Base-by-base conservation (phyloP, 768 basidiomycete genomes). In the Boletus sp. region DNA sequence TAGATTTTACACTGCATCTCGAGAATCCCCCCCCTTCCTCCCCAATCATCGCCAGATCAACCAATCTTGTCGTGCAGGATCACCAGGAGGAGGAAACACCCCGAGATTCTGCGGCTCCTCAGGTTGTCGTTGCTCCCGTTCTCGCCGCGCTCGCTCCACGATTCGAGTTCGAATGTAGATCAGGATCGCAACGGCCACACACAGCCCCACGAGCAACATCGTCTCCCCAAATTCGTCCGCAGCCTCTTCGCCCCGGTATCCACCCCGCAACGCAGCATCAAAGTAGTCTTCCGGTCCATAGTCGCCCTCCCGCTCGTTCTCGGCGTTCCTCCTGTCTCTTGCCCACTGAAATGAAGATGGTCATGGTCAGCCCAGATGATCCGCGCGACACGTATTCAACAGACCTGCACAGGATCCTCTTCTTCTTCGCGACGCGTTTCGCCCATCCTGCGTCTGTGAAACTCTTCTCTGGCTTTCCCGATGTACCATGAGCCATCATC, bases 251-350 rank as follows among this genome's bases (percentile, higher is more conserved):
- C 83, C 85, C 14, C 84, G 80, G 49, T 80, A 74, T 5, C 81
- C 79, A 14, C 83, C 82, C 24, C 86, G 80, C 60, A 84, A 56
- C 5, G 83, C 80, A 3, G 78, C 87, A 30, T 92, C 90, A 62
- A 86, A 88, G 71, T 92, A 91, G 65, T 92, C 92, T 47, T 94
- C 92, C 0, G 90, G 86, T 8, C 86, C 87, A 60, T 85, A 85
- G 56, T 92, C 91, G 49, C 79, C 77, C 30, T 91, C 88, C 28
- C 84, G 82, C 30, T 89, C 89, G 54, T 81, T 81, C 58, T 90
- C 90, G 3, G 83, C 84, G 50, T 83, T 83, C 60, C 87, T 78
- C 45, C 87, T 81, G 10, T 90, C 87, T 55, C 86, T 78, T 29
- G 90, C 90, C 89, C 90, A 94, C 86, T 91, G 71, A 18, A 64